phyloP scores from a whole-genome alignment of 805 yeast genomes.

The Metschnikowia aberdeeniae region DNA sequence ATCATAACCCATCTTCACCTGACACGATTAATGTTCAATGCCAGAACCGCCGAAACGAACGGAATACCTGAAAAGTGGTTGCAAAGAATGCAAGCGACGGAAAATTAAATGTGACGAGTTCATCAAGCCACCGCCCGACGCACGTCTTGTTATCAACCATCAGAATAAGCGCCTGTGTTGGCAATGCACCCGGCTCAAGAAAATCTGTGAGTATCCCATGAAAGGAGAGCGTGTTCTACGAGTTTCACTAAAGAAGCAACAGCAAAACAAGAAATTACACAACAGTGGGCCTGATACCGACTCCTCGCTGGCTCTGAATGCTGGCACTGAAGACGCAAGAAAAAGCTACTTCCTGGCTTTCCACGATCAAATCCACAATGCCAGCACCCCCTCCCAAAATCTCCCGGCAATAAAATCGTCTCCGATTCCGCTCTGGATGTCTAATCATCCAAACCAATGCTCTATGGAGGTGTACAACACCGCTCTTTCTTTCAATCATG shows the following conservation, averaged over 20 bases:
- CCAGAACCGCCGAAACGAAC: conserved; percentile 7
- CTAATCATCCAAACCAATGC: too few species aligned
- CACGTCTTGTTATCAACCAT: conserved; percentile 10
- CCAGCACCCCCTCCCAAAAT: too few species aligned
- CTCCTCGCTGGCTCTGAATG: neutral
- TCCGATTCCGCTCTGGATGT: too few species aligned
- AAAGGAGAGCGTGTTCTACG: conserved; percentile 34
- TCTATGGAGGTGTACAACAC: too few species aligned
- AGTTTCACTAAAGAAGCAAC: neutral
- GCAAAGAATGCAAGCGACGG: conserved; percentile 40
- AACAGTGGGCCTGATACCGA: neutral
- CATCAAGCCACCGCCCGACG: conserved; percentile 14
- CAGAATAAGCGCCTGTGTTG: conserved; percentile 30
- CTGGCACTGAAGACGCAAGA: neutral
- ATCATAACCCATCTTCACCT: neutral
- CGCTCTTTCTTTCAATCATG: too few species aligned
- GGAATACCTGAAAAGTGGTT: conserved; percentile 37
- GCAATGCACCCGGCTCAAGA: conserved; percentile 31
- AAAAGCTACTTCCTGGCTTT: neutral
- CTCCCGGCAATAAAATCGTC: too few species aligned
- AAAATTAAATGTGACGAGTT: conserved; percentile 40
- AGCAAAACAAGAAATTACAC: neutral
- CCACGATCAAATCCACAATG: neutral
- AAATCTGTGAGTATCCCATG: conserved; percentile 34
- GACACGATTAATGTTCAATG: neutral